phyloP scores from a whole-genome alignment of 2,329 filamentous ascomycete species.

The Emergomyces orientalis region DNA sequence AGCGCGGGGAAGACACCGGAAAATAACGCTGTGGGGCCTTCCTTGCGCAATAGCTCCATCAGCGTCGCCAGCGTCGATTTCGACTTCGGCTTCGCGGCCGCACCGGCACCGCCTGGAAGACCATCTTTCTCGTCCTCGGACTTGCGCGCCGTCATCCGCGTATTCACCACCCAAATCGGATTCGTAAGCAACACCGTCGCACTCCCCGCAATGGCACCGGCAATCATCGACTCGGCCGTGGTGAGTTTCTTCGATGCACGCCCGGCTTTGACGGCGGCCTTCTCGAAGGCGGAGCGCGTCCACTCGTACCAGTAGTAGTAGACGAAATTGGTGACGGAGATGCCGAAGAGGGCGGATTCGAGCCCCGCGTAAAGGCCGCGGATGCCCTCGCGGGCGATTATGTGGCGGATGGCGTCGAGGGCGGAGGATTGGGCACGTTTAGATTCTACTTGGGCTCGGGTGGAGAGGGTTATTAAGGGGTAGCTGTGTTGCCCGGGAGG shows the following conservation, averaged over 20 bases:
- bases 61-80: conserved; percentile 75
- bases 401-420: conserved; percentile 70
- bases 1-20: conserved; percentile 85
- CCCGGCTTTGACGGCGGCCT: conserved; percentile 62
- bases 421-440: conserved; percentile 82
- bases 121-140: conserved; percentile 42
- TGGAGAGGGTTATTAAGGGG: conserved; percentile 93
- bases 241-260: conserved; percentile 73
- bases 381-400: conserved; percentile 85
- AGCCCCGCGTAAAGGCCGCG: conserved; percentile 84
- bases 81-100: conserved; percentile 40
- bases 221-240: conserved; percentile 87
- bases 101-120: conserved; percentile 29
- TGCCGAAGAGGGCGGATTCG: conserved; percentile 90
- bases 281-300: conserved; percentile 75
- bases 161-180: conserved; percentile 99
- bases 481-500: conserved; percentile 56
- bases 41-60: conserved; percentile 66
- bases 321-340: conserved; percentile 97
- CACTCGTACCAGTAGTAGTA: conserved; percentile 99
- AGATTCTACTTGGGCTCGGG: conserved; percentile 93
- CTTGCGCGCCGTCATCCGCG: conserved; percentile 87
- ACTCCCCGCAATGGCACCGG: conserved; percentile 83
- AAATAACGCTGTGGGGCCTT: conserved; percentile 79
- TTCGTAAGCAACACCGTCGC: conserved; percentile 95